Evolutionary conservation across 202 grass and related monocot genomes (phyloP), one percentile per base, ranked within the genome.

Genomic region (Sporobolus alterniflorus): DNA sequence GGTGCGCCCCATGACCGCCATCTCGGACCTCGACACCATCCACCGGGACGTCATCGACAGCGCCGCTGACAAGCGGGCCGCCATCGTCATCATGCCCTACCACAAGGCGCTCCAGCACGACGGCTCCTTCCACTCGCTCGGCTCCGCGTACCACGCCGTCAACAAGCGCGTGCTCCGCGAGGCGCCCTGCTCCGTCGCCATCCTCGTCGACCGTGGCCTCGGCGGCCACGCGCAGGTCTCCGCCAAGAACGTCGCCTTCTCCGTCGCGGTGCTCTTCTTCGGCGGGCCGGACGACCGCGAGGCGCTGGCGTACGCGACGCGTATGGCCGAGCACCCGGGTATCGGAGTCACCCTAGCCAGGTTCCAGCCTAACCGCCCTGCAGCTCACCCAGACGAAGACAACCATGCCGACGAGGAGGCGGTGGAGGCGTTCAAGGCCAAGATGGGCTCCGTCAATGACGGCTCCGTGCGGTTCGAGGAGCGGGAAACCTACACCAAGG

Each of bases 281-380:
- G 94, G 94, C 31, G 94, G 94, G 6, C 6, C 82, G 0, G 94
- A 97, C 73, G 94, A 97, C 80, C 88, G 88, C 3, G 94, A 97
- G 81, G 92, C 88, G 25, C 90, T 97, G 17, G 92, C 92, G 0
- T 94, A 94, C 73, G 92, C 87, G 16, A 80, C 70, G 16, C 88
- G 92, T 64, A 91, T 97, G 94, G 66, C 90, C 0, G 92, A 97
- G 76, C 92, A 97, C 57, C 94, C 94, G 0, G 92, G 94, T 2
- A 85, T 97, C 44, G 60, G 65, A 13, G 77, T 94, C 11, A 94
- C 74, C 2, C 56, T 97, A 16, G 76, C 61, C 1, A 86, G 88
- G 22, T 92, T 94, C 77, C 51, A 5, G 49, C 67, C 73, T 0
- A 78, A 30, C 41, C 59, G 50, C 0, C 20, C 8, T n/a, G 20